These are phyloP conservation scores for Trichosanthes truncata DNA, from an alignment of 306 rosid genomes.

Conservation along the genomic window DNA sequence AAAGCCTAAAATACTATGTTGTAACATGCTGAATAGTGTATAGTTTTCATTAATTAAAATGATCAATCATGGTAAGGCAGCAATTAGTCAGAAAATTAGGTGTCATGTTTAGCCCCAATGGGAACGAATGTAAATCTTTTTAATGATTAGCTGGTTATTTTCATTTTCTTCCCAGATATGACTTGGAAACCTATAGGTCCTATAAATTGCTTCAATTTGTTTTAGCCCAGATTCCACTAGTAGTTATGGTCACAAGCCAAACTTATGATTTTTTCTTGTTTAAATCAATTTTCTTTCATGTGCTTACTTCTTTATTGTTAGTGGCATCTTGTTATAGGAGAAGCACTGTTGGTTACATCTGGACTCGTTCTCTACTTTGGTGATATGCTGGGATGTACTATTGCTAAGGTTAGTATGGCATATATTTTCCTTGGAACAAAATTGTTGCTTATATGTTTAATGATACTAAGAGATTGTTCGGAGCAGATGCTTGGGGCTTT, in stretches of 20 bases:
- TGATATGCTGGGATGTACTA: conserved; percentile 65
- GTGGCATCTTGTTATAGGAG: conserved; percentile 42
- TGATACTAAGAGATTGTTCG: conserved; percentile 16
- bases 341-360: conserved; percentile 64
- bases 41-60: background rate
- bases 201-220: background rate
- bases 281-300: background rate
- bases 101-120: background rate
- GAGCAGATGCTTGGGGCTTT: conserved; percentile 48
- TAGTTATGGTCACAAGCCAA: background rate
- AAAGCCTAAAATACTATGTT: background rate
- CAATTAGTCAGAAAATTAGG: background rate
- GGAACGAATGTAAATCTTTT: background rate
- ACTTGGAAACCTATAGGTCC: background rate
- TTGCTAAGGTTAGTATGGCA: conserved; percentile 46
- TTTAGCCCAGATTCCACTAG: background rate
- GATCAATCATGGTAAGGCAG: background rate
- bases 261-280: background rate
- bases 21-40: background rate
- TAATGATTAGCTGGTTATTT: background rate
- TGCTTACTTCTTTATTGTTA: conserved; percentile 11
- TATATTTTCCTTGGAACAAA: conserved; percentile 1
- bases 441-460: conserved; percentile 13
- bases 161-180: background rate
- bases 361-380: conserved; percentile 91